Conservation (phyloP, 176 grass and related monocot genomes). For the Juncus inflexus region DNA sequence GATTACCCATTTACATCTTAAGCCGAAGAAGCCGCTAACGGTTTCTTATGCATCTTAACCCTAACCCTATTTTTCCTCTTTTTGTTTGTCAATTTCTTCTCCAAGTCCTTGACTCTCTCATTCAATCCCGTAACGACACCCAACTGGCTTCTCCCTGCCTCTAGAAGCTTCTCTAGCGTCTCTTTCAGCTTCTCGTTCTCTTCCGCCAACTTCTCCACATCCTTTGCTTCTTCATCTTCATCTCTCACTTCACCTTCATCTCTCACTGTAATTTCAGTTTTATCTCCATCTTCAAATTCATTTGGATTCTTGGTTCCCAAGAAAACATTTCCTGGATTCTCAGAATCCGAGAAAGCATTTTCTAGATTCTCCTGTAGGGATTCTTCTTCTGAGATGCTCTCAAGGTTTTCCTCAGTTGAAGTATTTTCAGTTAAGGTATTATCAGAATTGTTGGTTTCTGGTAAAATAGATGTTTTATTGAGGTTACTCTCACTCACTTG, state of each 20-base stretch:
- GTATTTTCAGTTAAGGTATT: not conserved
- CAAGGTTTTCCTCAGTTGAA: not conserved
- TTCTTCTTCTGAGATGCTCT: not conserved
- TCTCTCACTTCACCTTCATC: not conserved
- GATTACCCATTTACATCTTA: not conserved
- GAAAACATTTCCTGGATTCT: not conserved
- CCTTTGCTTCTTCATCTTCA: not conserved
- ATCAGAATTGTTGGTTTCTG: not conserved
- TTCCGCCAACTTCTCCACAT: constrained; percentile 37
- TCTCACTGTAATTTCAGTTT: not conserved
- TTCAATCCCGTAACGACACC: constrained; percentile 46
- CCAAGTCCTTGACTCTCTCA: constrained; percentile 55
- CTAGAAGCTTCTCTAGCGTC: constrained; percentile 52
- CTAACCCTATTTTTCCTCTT: constrained; percentile 34
- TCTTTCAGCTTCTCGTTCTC: constrained; percentile 62
- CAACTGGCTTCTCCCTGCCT: constrained; percentile 43
- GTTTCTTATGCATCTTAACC: constrained; percentile 33
- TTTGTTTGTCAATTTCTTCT: constrained; percentile 49
- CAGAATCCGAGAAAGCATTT: constrained; percentile 9
- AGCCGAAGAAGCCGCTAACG: not conserved
- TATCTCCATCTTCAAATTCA: not conserved
- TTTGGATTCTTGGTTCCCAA: not conserved
- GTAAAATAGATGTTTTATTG: not conserved
- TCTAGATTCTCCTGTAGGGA: not conserved
- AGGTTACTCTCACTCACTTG: not conserved